These are phyloP conservation scores for Phanerochaete sordida DNA, from an alignment of 768 basidiomycete genomes.

Conservation along the genomic window DNA sequence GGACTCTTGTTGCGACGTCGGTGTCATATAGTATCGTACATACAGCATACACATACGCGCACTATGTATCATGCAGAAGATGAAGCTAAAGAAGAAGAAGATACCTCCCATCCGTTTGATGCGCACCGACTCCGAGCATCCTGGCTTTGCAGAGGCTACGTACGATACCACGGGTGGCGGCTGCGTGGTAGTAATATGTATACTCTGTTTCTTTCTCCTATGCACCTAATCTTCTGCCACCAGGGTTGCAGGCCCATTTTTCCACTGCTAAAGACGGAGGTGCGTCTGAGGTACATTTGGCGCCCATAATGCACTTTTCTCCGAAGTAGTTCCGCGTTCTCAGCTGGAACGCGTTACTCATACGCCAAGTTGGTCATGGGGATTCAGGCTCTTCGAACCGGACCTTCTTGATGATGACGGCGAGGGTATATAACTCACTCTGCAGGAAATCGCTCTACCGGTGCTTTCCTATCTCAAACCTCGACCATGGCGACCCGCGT, in stretches of 20 bases:
- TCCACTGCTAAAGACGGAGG: too few relatives aligned
- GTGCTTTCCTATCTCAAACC: background rate
- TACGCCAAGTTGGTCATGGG: background rate
- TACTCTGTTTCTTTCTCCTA: background rate
- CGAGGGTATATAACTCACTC: background rate
- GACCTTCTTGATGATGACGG: background rate
- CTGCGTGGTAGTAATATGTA: background rate
- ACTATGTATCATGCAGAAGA: slow-evolving; percentile 21
- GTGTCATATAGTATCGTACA: slow-evolving; percentile 27
- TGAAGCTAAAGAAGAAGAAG: slow-evolving; percentile 9
- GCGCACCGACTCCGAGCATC: background rate
- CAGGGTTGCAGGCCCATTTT: too few relatives aligned
- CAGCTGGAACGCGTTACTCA: background rate
- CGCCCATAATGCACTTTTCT: background rate
- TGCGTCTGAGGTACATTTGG: too few relatives aligned
- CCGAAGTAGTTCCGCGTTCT: background rate
- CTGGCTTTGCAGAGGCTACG: background rate
- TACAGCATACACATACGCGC: slow-evolving; percentile 24
- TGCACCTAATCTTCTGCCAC: background rate
- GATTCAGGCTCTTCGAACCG: background rate
- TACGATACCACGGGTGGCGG: background rate
- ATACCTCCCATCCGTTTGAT: slow-evolving; percentile 1
- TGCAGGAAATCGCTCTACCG: background rate
- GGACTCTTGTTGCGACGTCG: slow-evolving; percentile 11
- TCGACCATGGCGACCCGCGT: slow-evolving; percentile 14